Evolutionary conservation across 140 eudicot species (phyloP), one percentile per base, ranked within the genome.

Genomic region (Stevia rebaudiana): DNA sequence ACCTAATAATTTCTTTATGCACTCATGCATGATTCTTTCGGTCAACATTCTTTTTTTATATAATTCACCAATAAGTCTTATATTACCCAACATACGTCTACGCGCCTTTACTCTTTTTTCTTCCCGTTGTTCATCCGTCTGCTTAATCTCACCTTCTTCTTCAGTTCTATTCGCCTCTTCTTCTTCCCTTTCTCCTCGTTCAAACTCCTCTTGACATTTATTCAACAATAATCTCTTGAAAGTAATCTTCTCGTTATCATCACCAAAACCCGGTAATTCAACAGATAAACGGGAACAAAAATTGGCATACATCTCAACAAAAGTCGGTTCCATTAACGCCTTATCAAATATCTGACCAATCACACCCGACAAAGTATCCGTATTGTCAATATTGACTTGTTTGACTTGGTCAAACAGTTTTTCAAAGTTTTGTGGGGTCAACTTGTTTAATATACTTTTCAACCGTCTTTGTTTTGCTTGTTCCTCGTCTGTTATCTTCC

Each of bases 381-480:
- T 77, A 23, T 73, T 84, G 73, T 84, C 87, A 3, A 81, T 78
- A 22, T 84, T 84, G 17, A 81, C 92, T 63, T 84, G 77, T 30
- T 81, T 83, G 16, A 89, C 97, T 80, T 89, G 97, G 57, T 88
- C 88, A 43, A 92, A 92, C 33, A 92, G 63, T 48, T 80, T 94
- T 11, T 88, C 99, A 80, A 94, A 94, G 80, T 94, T 94, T 31
- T 92, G 98, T 2, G 98, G 98, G 48, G 96, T 92, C 35, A 92
- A 75, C 78, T 88, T 92, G 74, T 88, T 83, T 12, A 92, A 18
- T 13, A 88, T 92, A 44, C 81, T 84, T 71, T 85, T 85, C 72
- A 92, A 60, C 65, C 54, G 95, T 61, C 95, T 79, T 75, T 88
- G 96, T 48, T 88, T 92, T 7, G 86, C 90, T 35, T 88, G 82